A percentile compares a stretch with the other conserved stretches of the same genome.
Conservation (phyloP, 257 asterid species). For the Solanum stenotomum region DNA sequence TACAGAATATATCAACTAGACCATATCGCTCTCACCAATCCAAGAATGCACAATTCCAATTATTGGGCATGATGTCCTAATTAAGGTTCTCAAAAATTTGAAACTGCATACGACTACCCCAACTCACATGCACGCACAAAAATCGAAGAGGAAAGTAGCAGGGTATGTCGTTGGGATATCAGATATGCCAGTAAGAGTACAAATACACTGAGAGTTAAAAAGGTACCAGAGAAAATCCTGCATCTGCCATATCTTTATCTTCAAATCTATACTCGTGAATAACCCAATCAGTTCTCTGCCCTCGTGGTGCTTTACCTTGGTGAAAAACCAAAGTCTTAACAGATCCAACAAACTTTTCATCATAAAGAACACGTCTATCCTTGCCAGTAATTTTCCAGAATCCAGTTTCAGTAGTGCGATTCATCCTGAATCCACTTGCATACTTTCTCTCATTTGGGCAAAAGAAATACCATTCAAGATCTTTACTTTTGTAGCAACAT, state of each 20-base stretch:
- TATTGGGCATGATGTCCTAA: neutral
- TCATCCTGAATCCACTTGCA: constrained; percentile 61
- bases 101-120: neutral
- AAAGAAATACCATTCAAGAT: constrained; percentile 85
- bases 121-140: neutral
- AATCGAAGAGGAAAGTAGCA: neutral
- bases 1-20: neutral
- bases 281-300: constrained; percentile 80
- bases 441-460: constrained; percentile 81
- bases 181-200: neutral
- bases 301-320: constrained; percentile 57
- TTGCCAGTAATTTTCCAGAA: constrained; percentile 87
- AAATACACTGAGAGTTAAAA: neutral
- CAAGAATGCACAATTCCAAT: neutral
- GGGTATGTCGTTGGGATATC: neutral
- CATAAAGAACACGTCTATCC: constrained; percentile 31
- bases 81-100: neutral
- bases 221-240: constrained; percentile 48
- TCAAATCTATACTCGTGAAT: constrained; percentile 54
- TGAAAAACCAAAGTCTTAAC: constrained; percentile 77
- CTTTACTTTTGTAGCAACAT: constrained; percentile 55
- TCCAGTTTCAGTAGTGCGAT: constrained; percentile 72
- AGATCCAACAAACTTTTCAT: constrained; percentile 42
- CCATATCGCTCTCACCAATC: neutral
- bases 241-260: constrained; percentile 29